Base-by-base conservation (phyloP, 2,329 filamentous ascomycete genomes). In the Venturia oleaginea region DNA sequence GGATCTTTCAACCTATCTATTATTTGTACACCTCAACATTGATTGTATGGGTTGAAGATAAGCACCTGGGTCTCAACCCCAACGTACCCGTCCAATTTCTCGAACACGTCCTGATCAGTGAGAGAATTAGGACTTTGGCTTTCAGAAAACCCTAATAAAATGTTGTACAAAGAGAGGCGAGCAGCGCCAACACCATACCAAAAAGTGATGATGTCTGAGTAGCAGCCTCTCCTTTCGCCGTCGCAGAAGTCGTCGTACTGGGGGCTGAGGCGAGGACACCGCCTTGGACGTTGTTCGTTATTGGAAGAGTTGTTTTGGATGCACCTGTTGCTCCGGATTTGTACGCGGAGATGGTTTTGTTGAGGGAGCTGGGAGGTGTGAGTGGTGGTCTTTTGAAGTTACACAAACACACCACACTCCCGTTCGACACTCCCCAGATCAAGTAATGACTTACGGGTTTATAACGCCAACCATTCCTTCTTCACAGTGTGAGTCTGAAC, bases 381-480 rank as follows among this genome's bases (percentile, higher is more conserved):
- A 19, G 42, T 15, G 6, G 6, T 22, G 13, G 42, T 46, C 3
- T 6, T 19, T 22, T 5, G 42, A 19, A 46, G 42, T 15, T n/a
- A 22, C 15, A n/a, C n/a, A n/a, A n/a, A n/a, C n/a, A n/a, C n/a
- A n/a, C n/a, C n/a, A n/a, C n/a, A n/a, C n/a, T n/a, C n/a, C n/a
- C n/a, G n/a, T n/a, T n/a, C n/a, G n/a, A n/a, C n/a, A n/a, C n/a
- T n/a, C n/a, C n/a, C n/a, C n/a, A n/a, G n/a, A n/a, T n/a, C n/a
- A n/a, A n/a, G n/a, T n/a, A n/a, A n/a, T n/a, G n/a, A n/a, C 51
- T 57, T 57, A 57, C 59, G 64, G 62, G 27, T 65, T 65, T 30
- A 65, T 65, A 10, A 65, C 64, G 46, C 61, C 64, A 19, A 65
- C 64, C 62, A 65, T 57, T 22, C 64, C 64, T 34, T 34, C 22